These are phyloP conservation scores for Pseudoturritis turrita DNA, from an alignment of 345 rosid genomes.

Conservation along the genomic window DNA sequence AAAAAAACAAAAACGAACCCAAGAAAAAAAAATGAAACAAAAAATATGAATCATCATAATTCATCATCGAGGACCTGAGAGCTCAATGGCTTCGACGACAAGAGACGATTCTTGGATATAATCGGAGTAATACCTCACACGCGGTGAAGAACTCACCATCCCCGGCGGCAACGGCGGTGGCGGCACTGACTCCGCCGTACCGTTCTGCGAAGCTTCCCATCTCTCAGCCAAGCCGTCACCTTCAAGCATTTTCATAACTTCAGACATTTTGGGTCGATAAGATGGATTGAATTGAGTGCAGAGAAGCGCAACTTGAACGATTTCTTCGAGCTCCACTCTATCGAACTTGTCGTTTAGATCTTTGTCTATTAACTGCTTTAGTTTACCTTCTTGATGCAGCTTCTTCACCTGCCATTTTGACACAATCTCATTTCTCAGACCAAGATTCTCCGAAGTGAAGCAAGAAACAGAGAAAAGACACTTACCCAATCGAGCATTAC, in stretches of 20 bases:
- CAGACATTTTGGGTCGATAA: conserved; percentile 74
- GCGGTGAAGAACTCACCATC: conserved; percentile 25
- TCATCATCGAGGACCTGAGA: conserved; percentile 82
- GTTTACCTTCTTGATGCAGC: conserved; percentile 78
- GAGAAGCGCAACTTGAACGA: conserved; percentile 75
- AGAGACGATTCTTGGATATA: conserved; percentile 88
- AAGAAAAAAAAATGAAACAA: not conserved
- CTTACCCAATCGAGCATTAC: conserved; percentile 95
- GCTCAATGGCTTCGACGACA: conserved; percentile 93
- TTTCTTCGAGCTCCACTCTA: conserved; percentile 68
- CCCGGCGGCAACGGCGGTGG: conserved; percentile 29
- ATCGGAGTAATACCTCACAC: conserved; percentile 51
- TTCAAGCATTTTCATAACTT: conserved; percentile 78
- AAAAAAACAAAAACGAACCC: conserved; percentile 42
- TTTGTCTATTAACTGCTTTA: conserved; percentile 68
- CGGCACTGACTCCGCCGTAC: conserved; percentile 37
- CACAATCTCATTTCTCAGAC: not conserved
- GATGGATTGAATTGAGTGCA: conserved; percentile 71
- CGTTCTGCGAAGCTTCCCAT: conserved; percentile 70
- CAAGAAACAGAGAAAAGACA: conserved; percentile 14
- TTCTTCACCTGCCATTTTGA: conserved; percentile 71
- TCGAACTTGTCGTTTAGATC: conserved; percentile 60
- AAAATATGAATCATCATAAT: not conserved
- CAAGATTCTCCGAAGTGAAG: not conserved
- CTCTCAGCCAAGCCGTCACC: conserved; percentile 81